Evolutionary conservation across 768 basidiomycete genomes (phyloP).

Genomic region (Boletus vermiculosoides): DNA sequence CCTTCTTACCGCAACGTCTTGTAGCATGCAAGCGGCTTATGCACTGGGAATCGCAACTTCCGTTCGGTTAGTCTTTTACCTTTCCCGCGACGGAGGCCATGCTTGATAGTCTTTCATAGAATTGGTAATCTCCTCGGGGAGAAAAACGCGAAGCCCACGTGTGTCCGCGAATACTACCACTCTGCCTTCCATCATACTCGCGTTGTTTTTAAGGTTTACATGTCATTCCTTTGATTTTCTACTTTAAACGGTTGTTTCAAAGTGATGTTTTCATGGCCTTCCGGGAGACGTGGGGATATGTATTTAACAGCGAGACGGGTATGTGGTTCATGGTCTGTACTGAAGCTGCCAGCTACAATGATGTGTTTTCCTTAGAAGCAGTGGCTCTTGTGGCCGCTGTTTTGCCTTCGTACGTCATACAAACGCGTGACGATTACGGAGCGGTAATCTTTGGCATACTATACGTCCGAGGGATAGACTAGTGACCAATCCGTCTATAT

Average conservation of each 20-base stretch:
- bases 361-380: too few species aligned
- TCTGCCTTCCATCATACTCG: not conserved
- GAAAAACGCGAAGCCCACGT: not conserved
- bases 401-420: too few species aligned
- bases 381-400: too few species aligned
- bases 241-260: not conserved
- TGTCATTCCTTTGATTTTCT: not conserved
- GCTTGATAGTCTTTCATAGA: not conserved
- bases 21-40: not conserved
- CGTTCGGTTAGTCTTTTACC: not conserved
- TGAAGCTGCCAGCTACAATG: not conserved
- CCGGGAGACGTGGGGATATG: too few species aligned
- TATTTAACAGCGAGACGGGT: not conserved
- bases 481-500: too few species aligned
- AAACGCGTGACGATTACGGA: too few species aligned
- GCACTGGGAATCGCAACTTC: not conserved
- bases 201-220: not conserved
- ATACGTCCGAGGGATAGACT: not conserved
- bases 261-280: not conserved
- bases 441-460: not conserved
- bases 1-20: not conserved
- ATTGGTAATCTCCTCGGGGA: slow-evolving; percentile 5
- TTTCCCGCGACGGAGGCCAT: not conserved
- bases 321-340: not conserved
- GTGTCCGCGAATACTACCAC: not conserved